Percentiles rank a stretch among this genome's conserved stretches.
Conservation (phyloP, 2,329 filamentous ascomycete genomes). For the Tolypocladium tundrense region DNA sequence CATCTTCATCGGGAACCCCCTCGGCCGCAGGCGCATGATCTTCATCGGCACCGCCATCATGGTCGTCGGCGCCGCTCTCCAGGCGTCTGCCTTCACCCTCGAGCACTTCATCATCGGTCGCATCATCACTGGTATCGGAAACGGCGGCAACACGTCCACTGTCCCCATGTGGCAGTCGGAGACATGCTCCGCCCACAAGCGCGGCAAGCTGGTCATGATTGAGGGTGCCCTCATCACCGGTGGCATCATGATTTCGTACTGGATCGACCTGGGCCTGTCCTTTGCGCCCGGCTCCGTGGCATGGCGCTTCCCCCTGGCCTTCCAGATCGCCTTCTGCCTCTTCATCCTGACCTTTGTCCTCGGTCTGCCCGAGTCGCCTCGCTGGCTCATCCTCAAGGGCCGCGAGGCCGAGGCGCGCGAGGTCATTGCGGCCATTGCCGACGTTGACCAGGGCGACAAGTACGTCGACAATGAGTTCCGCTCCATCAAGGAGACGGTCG, state of each 20-base stretch:
- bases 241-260: constrained; percentile 48
- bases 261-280: constrained; percentile 49
- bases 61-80: constrained; percentile 47
- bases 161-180: constrained; percentile 52
- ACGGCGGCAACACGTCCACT: constrained; percentile 47
- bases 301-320: constrained; percentile 50
- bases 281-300: constrained; percentile 30
- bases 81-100: constrained; percentile 43
- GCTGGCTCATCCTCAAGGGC: constrained; percentile 35
- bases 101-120: constrained; percentile 48
- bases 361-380: constrained; percentile 43
- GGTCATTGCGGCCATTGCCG: constrained; percentile 43
- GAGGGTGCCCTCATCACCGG: constrained; percentile 48
- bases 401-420: constrained; percentile 34
- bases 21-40: constrained; percentile 49
- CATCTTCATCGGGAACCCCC: constrained; percentile 53
- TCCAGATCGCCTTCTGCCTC: constrained; percentile 46
- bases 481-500: constrained; percentile 56
- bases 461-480: constrained; percentile 48
- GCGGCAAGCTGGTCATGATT: constrained; percentile 51
- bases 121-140: constrained; percentile 48
- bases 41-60: constrained; percentile 49
- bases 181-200: constrained; percentile 44
- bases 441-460: constrained; percentile 41
- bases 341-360: constrained; percentile 45